These are phyloP conservation scores for Pelargonium myrrhifolium DNA, from an alignment of 441 rosid species.

Conservation along the genomic window DNA sequence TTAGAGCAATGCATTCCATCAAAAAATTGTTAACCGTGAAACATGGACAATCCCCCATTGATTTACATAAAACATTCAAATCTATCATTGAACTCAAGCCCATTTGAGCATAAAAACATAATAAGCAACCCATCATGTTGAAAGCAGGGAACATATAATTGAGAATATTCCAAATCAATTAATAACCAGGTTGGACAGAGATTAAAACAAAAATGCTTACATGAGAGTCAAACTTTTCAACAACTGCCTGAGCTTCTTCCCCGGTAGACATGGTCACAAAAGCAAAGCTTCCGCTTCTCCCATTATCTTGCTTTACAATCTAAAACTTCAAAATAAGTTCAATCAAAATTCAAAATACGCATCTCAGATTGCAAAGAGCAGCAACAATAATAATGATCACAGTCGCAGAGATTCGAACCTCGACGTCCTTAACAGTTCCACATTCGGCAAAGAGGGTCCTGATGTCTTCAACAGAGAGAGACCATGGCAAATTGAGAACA, in stretches of 20 bases:
- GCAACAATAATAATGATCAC: not conserved
- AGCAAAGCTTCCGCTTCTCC: conserved; percentile 59
- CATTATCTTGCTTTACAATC: conserved; percentile 69
- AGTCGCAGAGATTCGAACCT: conserved; percentile 34
- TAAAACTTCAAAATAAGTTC: conserved; percentile 12
- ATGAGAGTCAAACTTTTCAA: conserved; percentile 58
- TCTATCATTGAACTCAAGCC: not conserved
- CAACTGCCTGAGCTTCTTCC: conserved; percentile 72
- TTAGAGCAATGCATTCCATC: not conserved
- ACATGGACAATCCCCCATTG: not conserved
- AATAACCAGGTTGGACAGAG: too few species aligned
- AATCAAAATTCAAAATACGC: conserved; percentile 12
- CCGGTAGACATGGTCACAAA: conserved; percentile 76
- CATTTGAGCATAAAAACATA: not conserved
- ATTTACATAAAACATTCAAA: not conserved
- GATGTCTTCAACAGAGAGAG: conserved; percentile 53
- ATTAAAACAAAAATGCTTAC: conserved; percentile 25
- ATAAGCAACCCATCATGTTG: too few species aligned
- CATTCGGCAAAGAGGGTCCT: conserved; percentile 56
- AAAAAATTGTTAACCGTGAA: not conserved
- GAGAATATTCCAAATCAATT: not conserved
- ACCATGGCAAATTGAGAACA: conserved; percentile 73
- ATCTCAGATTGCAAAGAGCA: conserved; percentile 1
- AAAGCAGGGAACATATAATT: too few species aligned
- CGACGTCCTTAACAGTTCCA: conserved; percentile 63